Conservation (phyloP, 495 filamentous ascomycete genomes). For the Margaritispora aquatica region DNA sequence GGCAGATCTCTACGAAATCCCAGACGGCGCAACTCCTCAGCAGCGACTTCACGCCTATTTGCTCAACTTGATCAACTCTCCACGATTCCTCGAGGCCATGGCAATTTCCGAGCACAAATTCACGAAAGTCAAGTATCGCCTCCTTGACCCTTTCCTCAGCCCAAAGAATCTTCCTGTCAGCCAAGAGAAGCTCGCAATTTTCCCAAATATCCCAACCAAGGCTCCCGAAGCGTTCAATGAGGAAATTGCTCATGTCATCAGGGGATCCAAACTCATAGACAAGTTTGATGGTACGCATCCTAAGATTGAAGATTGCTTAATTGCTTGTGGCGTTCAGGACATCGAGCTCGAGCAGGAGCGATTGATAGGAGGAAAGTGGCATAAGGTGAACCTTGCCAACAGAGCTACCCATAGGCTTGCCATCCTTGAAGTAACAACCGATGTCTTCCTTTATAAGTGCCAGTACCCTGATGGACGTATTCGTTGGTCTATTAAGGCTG, state of each 20-base stretch:
- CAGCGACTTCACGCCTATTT: not conserved
- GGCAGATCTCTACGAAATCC: not conserved
- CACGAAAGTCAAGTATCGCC: not conserved
- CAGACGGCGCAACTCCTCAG: not conserved
- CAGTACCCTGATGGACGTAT: not conserved
- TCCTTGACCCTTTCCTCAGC: not conserved
- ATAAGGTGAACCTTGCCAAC: too few relatives aligned
- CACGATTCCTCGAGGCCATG: not conserved
- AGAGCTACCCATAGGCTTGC: not conserved
- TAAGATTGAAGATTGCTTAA: not conserved
- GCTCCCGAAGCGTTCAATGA: too few relatives aligned
- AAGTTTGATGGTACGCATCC: too few relatives aligned
- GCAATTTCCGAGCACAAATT: not conserved
- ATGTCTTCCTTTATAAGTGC: not conserved
- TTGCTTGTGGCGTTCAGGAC: not conserved
- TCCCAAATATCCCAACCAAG: too few relatives aligned
- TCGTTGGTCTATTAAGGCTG: not conserved
- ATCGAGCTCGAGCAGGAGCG: not conserved
- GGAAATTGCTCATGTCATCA: too few relatives aligned
- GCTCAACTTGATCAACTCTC: not conserved
- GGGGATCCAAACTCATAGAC: too few relatives aligned
- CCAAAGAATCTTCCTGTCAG: too few relatives aligned
- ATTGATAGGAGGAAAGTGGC: not conserved
- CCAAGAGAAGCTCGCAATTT: not conserved
- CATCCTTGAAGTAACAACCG: not conserved